Evolutionary conservation across 129 eudicot genomes (phyloP), one percentile per base, ranked within the genome.

Genomic region (Rutidosis leptorrhynchoides): DNA sequence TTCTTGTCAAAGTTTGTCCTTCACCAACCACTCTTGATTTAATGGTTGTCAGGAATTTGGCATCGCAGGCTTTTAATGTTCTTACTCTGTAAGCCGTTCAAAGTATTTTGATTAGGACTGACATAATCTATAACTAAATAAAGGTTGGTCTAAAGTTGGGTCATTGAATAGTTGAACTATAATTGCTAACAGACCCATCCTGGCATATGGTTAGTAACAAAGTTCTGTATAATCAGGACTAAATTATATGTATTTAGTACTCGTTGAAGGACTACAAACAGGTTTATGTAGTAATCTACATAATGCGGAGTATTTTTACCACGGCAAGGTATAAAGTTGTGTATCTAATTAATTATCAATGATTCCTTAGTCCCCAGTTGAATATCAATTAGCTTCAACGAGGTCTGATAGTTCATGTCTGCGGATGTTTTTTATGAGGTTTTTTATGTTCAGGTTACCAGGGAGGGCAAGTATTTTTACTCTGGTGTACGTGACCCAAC

Each of bases 81-180:
- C 68, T 20, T 22, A 70, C 59, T 59, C 3, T 14, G 19, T 19
- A 46, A 11, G 58, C 57, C 32, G 61, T 46, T 71, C 3, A 46
- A 71, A 61, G 76, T 24, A 46, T 71, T 35, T 60, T 45, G 60
- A 71, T 25, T 49, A 71, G 60, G 32, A 60, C 35, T 29, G 37
- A 0, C 48, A 48, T 60, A 70, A 29, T n/a, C 52, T 29, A 46
- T 43, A 29, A 29, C 28, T 60, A 25, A 60, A 28, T 48, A 28
- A 60, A 30, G 69, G 32, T 23, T 29, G 52, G 14, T 32, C 17
- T 14, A n/a, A 22, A 61, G 76, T 7, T 58, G 67, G 61, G 61
- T 58, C 52, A 49, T 49, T 71, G 61, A 30, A 61, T 62, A 48
- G 51, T 51, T 51, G 40, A 23, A 30, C 68, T 28, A 28, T 46